Evolutionary conservation across 495 filamentous ascomycete species (phyloP).

Genomic region (Podospora comata): DNA sequence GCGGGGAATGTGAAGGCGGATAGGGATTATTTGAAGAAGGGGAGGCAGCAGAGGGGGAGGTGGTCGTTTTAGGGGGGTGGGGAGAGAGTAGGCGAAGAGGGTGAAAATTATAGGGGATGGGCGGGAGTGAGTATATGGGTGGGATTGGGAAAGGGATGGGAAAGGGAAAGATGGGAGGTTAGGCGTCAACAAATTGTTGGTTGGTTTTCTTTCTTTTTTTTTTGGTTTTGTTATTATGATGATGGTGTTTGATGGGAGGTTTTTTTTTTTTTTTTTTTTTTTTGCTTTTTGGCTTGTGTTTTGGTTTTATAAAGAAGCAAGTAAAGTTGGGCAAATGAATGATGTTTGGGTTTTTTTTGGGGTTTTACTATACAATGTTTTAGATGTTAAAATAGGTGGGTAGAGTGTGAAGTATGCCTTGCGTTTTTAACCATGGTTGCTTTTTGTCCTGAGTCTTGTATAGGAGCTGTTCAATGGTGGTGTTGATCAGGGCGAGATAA

Average conservation of each 20-base stretch:
- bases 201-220: neutral
- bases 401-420: neutral
- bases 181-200: neutral
- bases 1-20: neutral
- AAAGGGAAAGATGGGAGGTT: neutral
- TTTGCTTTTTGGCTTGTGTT: neutral
- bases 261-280: neutral
- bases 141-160: neutral
- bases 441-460: no score
- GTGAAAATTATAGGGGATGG: neutral
- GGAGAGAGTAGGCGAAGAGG: neutral
- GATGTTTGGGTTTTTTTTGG: neutral
- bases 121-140: neutral
- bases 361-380: neutral
- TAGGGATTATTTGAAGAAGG: neutral
- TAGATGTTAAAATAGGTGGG: neutral
- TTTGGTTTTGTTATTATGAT: neutral
- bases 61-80: neutral
- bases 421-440: conserved; percentile 5
- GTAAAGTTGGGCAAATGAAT: neutral
- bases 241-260: neutral
- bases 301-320: neutral
- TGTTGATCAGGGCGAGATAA: neutral
- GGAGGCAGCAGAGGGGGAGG: neutral
- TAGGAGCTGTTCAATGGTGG: neutral